Conservation (phyloP, 495 filamentous ascomycete genomes). For the Aspergillus sclerotiicarbonarius region DNA sequence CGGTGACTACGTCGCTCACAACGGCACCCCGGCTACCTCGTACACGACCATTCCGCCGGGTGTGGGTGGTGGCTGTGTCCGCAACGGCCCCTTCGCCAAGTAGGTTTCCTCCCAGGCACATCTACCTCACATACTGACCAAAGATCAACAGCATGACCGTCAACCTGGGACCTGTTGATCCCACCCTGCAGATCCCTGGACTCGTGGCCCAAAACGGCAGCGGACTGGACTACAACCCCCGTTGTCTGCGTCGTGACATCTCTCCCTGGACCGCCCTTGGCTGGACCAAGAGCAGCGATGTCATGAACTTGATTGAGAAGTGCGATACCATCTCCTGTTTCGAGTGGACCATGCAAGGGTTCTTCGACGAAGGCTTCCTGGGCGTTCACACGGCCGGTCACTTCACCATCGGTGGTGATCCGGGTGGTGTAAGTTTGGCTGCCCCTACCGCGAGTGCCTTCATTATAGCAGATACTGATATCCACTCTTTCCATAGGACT, state of each 20-base stretch:
- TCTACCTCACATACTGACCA: background rate
- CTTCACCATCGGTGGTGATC: constrained; percentile 29
- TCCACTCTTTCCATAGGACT: constrained; percentile 32
- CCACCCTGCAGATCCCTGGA: constrained; percentile 18
- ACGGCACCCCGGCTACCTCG: constrained; percentile 19
- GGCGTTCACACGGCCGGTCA: constrained; percentile 33
- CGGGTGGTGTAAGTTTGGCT: constrained; percentile 12
- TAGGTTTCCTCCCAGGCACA: constrained; percentile 1
- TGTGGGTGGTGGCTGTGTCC: constrained; percentile 60
- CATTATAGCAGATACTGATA: constrained; percentile 13
- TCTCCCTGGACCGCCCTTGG: constrained; percentile 1
- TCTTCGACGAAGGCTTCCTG: constrained; percentile 19
- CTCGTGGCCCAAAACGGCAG: constrained; percentile 17
- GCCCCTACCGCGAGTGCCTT: background rate
- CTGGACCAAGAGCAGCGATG: constrained; percentile 13
- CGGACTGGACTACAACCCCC: constrained; percentile 48
- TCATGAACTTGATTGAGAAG: constrained; percentile 17
- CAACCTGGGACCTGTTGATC: constrained; percentile 47
- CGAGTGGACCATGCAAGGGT: constrained; percentile 19
- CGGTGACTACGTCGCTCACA: constrained; percentile 43
- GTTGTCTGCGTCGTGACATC: constrained; percentile 62
- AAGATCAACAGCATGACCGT: constrained; percentile 21
- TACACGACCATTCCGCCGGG: constrained; percentile 36
- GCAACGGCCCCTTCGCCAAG: constrained; percentile 51
- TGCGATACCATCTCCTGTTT: constrained; percentile 15